Base-by-base conservation (phyloP, 176 grass and related monocot genomes). In the Aechmea fasciata region DNA sequence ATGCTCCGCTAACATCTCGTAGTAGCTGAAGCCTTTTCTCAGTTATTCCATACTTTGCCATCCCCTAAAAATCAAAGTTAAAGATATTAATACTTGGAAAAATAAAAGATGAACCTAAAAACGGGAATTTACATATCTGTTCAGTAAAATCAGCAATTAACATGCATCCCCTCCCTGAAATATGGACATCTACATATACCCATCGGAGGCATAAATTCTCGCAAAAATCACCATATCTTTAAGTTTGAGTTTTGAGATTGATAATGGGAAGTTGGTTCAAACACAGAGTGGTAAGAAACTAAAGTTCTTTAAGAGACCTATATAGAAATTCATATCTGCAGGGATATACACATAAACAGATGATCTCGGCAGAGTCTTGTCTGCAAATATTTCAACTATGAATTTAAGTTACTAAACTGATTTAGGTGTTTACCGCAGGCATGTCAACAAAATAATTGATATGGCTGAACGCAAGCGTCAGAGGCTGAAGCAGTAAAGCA, bases 21-120 rank as follows among this genome's bases (percentile, higher is more conserved):
- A 96, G 83, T 24, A 96, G 64, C 75, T 96, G 93, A 78, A 96
- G 88, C 64, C 83, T 96, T 67, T 89, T 92, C 50, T 92, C 79
- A 3, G 65, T 85, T 68, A 86, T 78, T 81, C 81, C 83, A 83
- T 87, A 74, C 73, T 85, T 85, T 75, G 15, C 59, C 81, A 96
- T 83, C 78, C 87, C 83, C 93, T 92, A 77, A 67, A 82, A 51
- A 74, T 2, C 10, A 49, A 73, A n/a, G 33, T 41, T 41, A 41
- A 41, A 6, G 33, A 5, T 41, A 41, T 41, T 41, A 41, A 41
- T 41, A 41, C 33, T 41, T 6, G 33, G 3, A 41, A 41, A 33
- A 41, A 41, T 0, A 41, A 7, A 41, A 41, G 6, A 7, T 7
- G 33, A 41, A 41, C 33, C 33, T 7, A 41, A 41, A 41, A 41